A percentile compares a stretch with the other conserved stretches of the same genome.
phyloP scores from a whole-genome alignment of 139 green algal genomes.

The Ulvella scutata region DNA sequence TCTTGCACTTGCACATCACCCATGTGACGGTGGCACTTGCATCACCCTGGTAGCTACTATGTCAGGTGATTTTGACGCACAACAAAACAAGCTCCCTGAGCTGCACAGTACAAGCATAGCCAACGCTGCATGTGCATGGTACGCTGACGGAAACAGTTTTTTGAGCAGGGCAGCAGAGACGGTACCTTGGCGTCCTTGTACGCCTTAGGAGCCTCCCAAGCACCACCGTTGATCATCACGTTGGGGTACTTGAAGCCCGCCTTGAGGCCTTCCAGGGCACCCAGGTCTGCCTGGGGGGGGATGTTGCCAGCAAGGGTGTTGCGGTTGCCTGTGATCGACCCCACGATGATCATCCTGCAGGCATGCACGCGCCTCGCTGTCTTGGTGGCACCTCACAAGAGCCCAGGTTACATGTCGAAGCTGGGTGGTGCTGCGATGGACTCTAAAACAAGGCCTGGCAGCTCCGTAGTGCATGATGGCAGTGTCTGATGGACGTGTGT shows the following conservation, averaged over 20 bases:
- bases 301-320: constrained; percentile 90
- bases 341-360: constrained; percentile 64
- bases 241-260: constrained; percentile 16
- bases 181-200: constrained; percentile 93
- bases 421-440: no score
- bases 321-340: constrained; percentile 90
- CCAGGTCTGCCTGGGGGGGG: constrained; percentile 79
- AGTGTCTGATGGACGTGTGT: no score
- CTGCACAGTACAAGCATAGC: not conserved
- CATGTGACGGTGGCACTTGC: no score
- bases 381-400: no score
- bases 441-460: no score
- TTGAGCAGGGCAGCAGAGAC: not conserved
- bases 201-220: constrained; percentile 87
- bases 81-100: no score
- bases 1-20: no score
- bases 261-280: constrained; percentile 62
- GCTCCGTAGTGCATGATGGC: no score
- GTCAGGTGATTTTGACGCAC: no score
- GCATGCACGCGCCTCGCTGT: no score
- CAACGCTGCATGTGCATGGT: not conserved
- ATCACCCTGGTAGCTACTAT: no score
- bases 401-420: no score
- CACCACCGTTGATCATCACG: constrained; percentile 73
- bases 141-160: not conserved